Evolutionary conservation across 2,329 filamentous ascomycete genomes (phyloP).

Genomic region (Scedosporium aurantiacum): DNA sequence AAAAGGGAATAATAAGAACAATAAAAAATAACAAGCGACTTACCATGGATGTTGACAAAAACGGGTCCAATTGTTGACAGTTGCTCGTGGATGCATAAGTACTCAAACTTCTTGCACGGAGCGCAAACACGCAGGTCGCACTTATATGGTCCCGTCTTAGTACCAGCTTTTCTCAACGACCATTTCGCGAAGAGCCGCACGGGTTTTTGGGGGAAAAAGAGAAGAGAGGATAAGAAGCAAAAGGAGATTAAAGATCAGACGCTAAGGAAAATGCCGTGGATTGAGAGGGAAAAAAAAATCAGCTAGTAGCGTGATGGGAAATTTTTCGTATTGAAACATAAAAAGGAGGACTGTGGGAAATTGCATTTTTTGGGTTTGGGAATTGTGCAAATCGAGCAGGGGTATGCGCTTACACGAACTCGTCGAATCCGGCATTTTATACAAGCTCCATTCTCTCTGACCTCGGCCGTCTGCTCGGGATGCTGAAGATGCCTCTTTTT

Average conservation of each 20-base stretch:
- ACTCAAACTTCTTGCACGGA: constrained; percentile 14
- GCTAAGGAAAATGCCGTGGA: background rate
- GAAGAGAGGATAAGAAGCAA: background rate
- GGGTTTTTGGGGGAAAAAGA: background rate
- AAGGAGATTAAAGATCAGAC: background rate
- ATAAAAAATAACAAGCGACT: background rate
- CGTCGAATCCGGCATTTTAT: constrained; percentile 7
- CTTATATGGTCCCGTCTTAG: constrained; percentile 2
- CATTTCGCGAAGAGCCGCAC: background rate
- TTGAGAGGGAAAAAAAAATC: background rate
- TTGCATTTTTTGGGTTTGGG: background rate
- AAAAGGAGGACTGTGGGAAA: background rate
- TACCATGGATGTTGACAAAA: constrained; percentile 6
- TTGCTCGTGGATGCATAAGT: constrained; percentile 13
- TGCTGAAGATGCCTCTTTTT: constrained; percentile 5
- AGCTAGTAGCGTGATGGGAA: background rate
- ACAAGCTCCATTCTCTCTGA: constrained; percentile 7
- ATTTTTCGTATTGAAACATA: background rate
- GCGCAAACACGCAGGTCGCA: constrained; percentile 12
- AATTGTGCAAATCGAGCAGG: background rate
- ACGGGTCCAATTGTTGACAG: constrained; percentile 8
- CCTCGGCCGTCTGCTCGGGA: constrained; percentile 6
- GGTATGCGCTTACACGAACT: constrained; percentile 6
- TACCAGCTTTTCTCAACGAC: background rate
- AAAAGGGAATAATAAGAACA: background rate